phyloP scores from a whole-genome alignment of 768 basidiomycete species.

The Lactarius deliciosus region DNA sequence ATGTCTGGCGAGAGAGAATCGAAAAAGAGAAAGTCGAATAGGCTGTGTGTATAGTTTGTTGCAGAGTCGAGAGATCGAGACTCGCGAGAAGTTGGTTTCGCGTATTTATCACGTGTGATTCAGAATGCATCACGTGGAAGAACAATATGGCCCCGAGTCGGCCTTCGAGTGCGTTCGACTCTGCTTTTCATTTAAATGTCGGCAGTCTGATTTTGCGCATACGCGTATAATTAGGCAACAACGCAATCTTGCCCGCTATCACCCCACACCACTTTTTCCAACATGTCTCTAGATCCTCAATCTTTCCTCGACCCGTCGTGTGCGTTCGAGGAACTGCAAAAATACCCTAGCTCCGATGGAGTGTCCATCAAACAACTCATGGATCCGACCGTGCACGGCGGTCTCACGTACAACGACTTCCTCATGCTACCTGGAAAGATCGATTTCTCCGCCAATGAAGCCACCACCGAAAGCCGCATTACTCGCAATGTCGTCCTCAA shows the following conservation, averaged over 20 bases:
- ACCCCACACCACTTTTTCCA: neutral
- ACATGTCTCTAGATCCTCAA: neutral
- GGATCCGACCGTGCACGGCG: slow-evolving; percentile 81
- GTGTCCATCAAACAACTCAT: slow-evolving; percentile 83
- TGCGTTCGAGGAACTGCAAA: slow-evolving; percentile 73
- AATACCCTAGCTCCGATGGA: slow-evolving; percentile 76
- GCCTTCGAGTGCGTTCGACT: neutral
- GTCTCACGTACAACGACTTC: slow-evolving; percentile 98
- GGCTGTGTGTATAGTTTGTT: slow-evolving; percentile 22
- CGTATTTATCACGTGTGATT: slow-evolving; percentile 9
- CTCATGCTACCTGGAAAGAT: slow-evolving; percentile 93
- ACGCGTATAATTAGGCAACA: slow-evolving; percentile 6
- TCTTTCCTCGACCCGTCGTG: slow-evolving; percentile 38
- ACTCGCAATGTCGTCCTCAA: slow-evolving; percentile 90
- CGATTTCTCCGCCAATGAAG: slow-evolving; percentile 82
- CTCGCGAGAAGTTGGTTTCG: neutral
- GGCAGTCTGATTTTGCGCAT: neutral
- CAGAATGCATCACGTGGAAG: neutral
- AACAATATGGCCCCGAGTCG: neutral
- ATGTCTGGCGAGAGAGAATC: slow-evolving; percentile 10
- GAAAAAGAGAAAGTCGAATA: slow-evolving; percentile 12
- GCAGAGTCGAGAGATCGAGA: neutral
- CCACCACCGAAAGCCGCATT: slow-evolving; percentile 79
- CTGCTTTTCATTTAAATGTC: neutral
- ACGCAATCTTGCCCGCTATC: slow-evolving; percentile 23